Base-by-base conservation (phyloP, 1,284 basidiomycete genomes). In the Taiwanofungus camphoratus region DNA sequence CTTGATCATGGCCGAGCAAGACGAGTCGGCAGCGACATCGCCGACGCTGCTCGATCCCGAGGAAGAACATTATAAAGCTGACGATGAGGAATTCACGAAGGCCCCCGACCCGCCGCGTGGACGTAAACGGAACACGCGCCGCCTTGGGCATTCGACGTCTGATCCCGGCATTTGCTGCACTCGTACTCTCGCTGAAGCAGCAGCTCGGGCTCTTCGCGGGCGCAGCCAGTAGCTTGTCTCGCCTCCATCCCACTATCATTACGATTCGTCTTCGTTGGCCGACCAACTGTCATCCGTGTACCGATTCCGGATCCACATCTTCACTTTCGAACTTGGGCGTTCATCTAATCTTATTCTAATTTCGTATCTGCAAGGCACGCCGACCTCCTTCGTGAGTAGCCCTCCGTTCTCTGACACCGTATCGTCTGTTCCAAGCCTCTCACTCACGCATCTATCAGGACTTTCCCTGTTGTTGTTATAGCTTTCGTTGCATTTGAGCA, bases 11-110 rank as follows among this genome's bases (percentile, higher is more conserved):
- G 59, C 53, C 42, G 68, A 35, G 5, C 22, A 36, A 21, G 41
- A 45, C 23, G 31, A 45, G 36, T 45, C 53, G 6, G 42, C 44
- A 8, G 38, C 38, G 31, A 56, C 56, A 39, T 52, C 51, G 27
- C 49, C 36, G 45, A 62, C 51, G 31, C 61, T 53, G 16, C 48
- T 55, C 13, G 44, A 53, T 8, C 48, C 53, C 20, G 61, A 65
- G 32, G 55, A 55, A 35, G 63, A 68, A 41, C 58, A 65, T 46
- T 61, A 64, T 53, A 66, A 70, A 51, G 59, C 57, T 11, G 62
- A 46, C 55, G 68, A 60, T 54, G 46, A 63, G 53, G 46, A 53
- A 46, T 45, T 44, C 12, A 53, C 50, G 27, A 44, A 42, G 19
- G 43, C 48, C 21, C 51, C 45, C 9, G 51, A 55, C 13, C 45